A percentile compares a stretch with the other conserved stretches of the same genome.
These are phyloP conservation scores for Populus alba DNA, from an alignment of 345 rosid genomes.

Conservation along the genomic window DNA sequence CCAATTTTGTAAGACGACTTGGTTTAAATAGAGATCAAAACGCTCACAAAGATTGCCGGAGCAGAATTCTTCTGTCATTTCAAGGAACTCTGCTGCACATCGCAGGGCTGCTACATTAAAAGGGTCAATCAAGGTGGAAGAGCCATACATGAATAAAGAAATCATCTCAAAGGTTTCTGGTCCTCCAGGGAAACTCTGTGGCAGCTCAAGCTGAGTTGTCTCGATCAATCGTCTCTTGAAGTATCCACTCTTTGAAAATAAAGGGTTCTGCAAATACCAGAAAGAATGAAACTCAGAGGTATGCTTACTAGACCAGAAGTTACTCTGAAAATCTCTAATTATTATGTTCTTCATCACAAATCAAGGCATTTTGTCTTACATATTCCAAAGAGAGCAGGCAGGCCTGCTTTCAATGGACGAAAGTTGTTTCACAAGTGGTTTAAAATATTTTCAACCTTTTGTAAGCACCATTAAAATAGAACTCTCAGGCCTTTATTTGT, in stretches of 20 bases:
- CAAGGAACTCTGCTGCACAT: conserved; percentile 76
- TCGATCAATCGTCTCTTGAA: conserved; percentile 47
- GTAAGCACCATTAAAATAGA: too few relatives aligned
- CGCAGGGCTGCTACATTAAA: conserved; percentile 64
- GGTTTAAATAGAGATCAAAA: conserved; percentile 72
- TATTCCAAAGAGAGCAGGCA: too few relatives aligned
- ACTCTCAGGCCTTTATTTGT: too few relatives aligned
- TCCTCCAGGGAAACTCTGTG: conserved; percentile 70
- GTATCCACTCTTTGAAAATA: conserved; percentile 67
- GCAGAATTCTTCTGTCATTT: conserved; percentile 63
- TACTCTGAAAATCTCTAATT: not conserved
- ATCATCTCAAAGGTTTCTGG: conserved; percentile 72
- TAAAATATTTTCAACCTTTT: too few relatives aligned
- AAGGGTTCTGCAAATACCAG: conserved; percentile 46
- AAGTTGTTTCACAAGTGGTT: too few relatives aligned
- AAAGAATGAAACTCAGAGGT: not conserved
- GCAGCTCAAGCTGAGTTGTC: conserved; percentile 51
- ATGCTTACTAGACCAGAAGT: not conserved
- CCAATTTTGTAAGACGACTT: conserved; percentile 76
- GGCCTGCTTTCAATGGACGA: too few relatives aligned
- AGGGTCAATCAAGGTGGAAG: conserved; percentile 60
- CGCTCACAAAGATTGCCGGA: conserved; percentile 62
- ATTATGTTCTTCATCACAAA: too few relatives aligned
- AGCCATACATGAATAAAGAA: conserved; percentile 59
- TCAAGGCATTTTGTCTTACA: too few relatives aligned